Evolutionary conservation across 805 yeast genomes (phyloP).

Genomic region (Lachancea meyersii): DNA sequence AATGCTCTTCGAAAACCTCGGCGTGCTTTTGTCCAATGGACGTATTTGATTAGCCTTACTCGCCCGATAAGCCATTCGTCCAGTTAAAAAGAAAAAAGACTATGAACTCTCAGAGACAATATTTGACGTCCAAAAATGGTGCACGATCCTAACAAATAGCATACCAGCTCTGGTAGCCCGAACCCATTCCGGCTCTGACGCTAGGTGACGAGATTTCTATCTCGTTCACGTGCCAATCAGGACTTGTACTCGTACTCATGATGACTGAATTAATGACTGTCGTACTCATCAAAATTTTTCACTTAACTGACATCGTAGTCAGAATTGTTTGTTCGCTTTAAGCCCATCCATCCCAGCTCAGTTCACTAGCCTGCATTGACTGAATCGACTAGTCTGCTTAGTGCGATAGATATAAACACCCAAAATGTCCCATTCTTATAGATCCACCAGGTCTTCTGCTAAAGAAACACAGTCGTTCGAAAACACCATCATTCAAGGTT

Average conservation of each 20-base stretch:
- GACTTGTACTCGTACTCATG: conserved; percentile 2
- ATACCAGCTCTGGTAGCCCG: too few relatives aligned
- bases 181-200: too few relatives aligned
- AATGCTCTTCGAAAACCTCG: conserved; percentile 70
- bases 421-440: conserved; percentile 51
- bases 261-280: neutral
- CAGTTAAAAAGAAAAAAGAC: too few relatives aligned
- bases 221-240: neutral
- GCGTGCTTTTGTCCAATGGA: conserved; percentile 51
- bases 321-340: neutral
- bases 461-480: conserved; percentile 59
- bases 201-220: neutral
- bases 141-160: too few relatives aligned
- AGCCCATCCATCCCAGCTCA: neutral
- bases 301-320: conserved; percentile 2
- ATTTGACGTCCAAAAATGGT: too few relatives aligned
- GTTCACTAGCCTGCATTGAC: neutral
- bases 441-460: conserved; percentile 68
- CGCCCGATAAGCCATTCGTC: too few relatives aligned
- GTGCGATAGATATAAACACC: neutral
- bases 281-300: conserved; percentile 8
- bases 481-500: conserved; percentile 79
- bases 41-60: conserved; percentile 20
- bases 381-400: neutral
- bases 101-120: too few relatives aligned